These are phyloP conservation scores for Physaria fendleri DNA, from an alignment of 345 rosid genomes.

Conservation along the genomic window DNA sequence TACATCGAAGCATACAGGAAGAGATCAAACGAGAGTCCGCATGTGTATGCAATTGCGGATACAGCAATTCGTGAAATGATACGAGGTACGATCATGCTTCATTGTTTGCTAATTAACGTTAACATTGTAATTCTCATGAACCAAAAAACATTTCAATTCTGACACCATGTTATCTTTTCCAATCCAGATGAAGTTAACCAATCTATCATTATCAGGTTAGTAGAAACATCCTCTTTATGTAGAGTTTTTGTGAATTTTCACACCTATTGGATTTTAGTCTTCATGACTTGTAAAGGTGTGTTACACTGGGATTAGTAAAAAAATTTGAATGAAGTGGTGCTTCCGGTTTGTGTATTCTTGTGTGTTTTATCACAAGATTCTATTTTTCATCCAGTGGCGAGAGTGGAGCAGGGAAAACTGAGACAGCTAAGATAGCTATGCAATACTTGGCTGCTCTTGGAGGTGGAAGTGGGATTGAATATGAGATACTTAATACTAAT, in stretches of 20 bases:
- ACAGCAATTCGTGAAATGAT: conserved; percentile 97
- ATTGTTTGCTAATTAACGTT: neutral
- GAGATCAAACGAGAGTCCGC: conserved; percentile 70
- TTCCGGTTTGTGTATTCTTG: conserved; percentile 8
- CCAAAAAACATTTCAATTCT: conserved; percentile 6
- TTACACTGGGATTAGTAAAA: neutral
- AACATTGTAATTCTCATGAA: neutral
- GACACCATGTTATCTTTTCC: conserved; percentile 26
- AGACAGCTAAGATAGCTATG: conserved; percentile 99
- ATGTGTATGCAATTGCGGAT: conserved; percentile 95
- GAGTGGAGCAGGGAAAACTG: conserved; percentile 99
- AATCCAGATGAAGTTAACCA: conserved; percentile 95
- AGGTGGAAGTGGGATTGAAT: conserved; percentile 97
- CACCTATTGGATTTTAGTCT: neutral
- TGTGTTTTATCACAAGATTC: conserved; percentile 18
- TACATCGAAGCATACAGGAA: conserved; percentile 78
- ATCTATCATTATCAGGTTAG: conserved; percentile 97
- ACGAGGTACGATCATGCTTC: conserved; percentile 53
- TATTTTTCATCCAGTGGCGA: conserved; percentile 69
- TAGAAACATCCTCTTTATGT: neutral
- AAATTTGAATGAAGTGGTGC: neutral
- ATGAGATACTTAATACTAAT: conserved; percentile 95
- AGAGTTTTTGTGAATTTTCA: neutral
- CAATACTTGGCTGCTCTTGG: conserved; percentile 99
- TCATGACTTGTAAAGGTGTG: conserved; percentile 5